Conservation (phyloP, 306 rosid species). For the Dryas alaskensis region DNA sequence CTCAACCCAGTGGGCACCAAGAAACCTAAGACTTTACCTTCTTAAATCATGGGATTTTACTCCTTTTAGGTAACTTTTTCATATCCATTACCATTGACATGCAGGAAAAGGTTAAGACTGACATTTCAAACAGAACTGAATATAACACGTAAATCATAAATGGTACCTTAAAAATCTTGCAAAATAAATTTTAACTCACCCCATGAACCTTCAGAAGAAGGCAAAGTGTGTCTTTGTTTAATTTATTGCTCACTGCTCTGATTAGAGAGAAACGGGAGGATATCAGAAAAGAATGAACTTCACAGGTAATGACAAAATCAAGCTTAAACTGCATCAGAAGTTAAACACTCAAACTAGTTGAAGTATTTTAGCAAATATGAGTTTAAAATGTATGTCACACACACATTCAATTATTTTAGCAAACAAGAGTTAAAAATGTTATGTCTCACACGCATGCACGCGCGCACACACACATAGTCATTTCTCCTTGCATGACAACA, state of each 20-base stretch:
- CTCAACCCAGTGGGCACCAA: neutral
- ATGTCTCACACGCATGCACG: neutral
- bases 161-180: neutral
- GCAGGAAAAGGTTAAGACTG: slow-evolving; percentile 3
- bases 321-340: neutral
- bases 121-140: neutral
- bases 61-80: neutral
- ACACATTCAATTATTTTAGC: neutral
- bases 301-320: slow-evolving; percentile 21
- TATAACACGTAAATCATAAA: neutral
- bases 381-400: neutral
- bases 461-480: neutral
- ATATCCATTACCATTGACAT: neutral
- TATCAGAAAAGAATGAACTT: slow-evolving; percentile 5
- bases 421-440: neutral
- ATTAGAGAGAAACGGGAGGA: slow-evolving; percentile 20
- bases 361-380: neutral
- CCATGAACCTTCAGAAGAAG: slow-evolving; percentile 74
- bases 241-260: slow-evolving; percentile 78
- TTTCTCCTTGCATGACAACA: too few relatives aligned
- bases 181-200: slow-evolving; percentile 46
- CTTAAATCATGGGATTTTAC: neutral
- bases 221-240: slow-evolving; percentile 68
- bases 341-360: neutral
- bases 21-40: neutral